Base-by-base conservation (phyloP, 2,329 filamentous ascomycete genomes). In the Aspergillus sp. region DNA sequence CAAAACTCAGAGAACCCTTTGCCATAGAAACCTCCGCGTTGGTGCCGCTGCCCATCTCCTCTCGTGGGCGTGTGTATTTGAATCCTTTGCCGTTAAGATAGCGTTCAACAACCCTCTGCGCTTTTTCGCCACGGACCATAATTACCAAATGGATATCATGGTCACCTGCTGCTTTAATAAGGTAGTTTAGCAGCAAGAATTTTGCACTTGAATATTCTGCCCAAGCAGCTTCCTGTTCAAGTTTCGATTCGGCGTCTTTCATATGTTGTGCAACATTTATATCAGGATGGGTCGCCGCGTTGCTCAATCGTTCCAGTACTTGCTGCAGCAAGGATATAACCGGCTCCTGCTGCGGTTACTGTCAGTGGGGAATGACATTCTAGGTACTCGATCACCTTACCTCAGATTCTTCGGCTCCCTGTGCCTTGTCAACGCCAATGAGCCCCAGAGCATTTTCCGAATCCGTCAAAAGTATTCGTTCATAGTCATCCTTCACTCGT, bases 171-270 rank as follows among this genome's bases (percentile, higher is more conserved):
- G 72, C 59, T 43, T 78, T 70, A 27, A 78, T 69, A 14, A 79
- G 66, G 54, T 76, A 71, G n/a, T 75, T 73, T 4, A 80, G 67
- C 19, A 80, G 72, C 19, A 73, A 65, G 44, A 80, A 80, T 60
- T 80, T 80, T 9, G 77, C 71, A 49, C 78, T 79, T 7, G 75
- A 77, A 60, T 79, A 79, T 55, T 80, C 77, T 4, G 76, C 77
- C 74, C 77, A 80, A 4, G 73, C 66, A 6, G 77, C 74, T 58
- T 78, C 72, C 55, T 74, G 71, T 45, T 67, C 61, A 6, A 73
- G 64, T 37, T 76, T 70, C 2, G 70, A 62, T 12, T 72, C 65
- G 9, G 69, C 63, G 15, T 68, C 68, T 48, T 68, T 71, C n/a
- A 76, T 65, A 52, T 76, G 72, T 9, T 73, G 70, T 2, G 69